Evolutionary conservation across 1,139 yeast genomes (phyloP).

Genomic region (Trichomonascaceae sp.): DNA sequence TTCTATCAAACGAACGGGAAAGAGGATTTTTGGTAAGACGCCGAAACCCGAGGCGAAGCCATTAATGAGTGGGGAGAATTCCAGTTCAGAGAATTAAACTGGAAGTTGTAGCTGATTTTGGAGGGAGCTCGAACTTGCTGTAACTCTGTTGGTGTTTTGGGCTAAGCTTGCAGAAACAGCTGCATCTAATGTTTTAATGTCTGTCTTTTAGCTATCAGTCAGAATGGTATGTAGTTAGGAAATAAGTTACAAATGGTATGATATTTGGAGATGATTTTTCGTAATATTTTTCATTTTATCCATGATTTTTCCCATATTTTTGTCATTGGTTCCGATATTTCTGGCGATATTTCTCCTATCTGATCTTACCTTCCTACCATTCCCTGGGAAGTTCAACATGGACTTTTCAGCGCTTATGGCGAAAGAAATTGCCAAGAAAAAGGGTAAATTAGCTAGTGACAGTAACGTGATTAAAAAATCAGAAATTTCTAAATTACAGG

Average conservation of each 20-base stretch:
- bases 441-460: conserved; percentile 17
- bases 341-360: background rate
- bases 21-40: conserved; percentile 4
- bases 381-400: conserved; percentile 19
- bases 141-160: too few species aligned
- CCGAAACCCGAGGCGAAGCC: conserved; percentile 1
- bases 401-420: conserved; percentile 30
- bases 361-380: background rate
- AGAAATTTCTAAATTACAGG: conserved; percentile 1
- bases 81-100: background rate
- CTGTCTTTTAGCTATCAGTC: background rate
- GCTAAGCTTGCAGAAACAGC: too few species aligned
- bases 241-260: background rate
- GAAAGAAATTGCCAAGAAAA: conserved; percentile 32
- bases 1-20: conserved; percentile 3
- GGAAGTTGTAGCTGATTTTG: background rate
- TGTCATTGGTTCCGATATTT: background rate
- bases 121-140: too few species aligned
- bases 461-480: conserved; percentile 20
- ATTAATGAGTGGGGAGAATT: background rate
- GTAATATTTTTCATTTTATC: background rate
- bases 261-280: too few species aligned
- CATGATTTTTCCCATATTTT: background rate
- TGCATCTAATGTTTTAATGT: too few species aligned
- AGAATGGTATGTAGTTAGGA: background rate